phyloP scores from a whole-genome alignment of 495 filamentous ascomycete species.

The Penicillium paradoxum region DNA sequence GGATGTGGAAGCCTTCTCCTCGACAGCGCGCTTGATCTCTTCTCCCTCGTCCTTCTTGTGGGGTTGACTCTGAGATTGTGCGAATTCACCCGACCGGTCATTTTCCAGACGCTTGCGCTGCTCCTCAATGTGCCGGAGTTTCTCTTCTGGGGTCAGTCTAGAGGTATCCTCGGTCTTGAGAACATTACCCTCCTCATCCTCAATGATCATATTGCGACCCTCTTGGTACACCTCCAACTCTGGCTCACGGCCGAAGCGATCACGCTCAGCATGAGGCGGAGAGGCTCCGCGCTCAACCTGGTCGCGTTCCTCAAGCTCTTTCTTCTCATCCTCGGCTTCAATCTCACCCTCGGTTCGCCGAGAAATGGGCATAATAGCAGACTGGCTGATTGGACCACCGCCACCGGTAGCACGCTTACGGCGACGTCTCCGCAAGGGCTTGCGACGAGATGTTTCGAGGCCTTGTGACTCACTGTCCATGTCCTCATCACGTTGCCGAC shows the following conservation, averaged over 20 bases:
- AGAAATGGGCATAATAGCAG: slow-evolving; percentile 74
- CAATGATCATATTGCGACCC: slow-evolving; percentile 74
- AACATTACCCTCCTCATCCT: slow-evolving; percentile 87
- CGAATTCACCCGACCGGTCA: slow-evolving; percentile 44
- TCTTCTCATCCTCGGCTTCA: slow-evolving; percentile 22
- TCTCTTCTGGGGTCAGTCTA: slow-evolving; percentile 38
- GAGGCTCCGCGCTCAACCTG: slow-evolving; percentile 30
- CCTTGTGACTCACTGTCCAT: slow-evolving; percentile 48
- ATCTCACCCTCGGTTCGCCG: slow-evolving; percentile 35
- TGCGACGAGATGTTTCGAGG: slow-evolving; percentile 57
- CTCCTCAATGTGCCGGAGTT: slow-evolving; percentile 50
- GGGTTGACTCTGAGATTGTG: slow-evolving; percentile 37
- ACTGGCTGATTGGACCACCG: slow-evolving; percentile 85
- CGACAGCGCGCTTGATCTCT: slow-evolving; percentile 33
- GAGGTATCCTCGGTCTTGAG: slow-evolving; percentile 49
- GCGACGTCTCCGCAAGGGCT: slow-evolving; percentile 47
- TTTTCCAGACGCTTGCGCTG: slow-evolving; percentile 57
- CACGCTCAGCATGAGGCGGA: slow-evolving; percentile 29
- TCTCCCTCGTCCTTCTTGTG: slow-evolving; percentile 45
- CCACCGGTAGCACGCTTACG: slow-evolving; percentile 69
- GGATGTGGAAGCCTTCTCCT: slow-evolving; percentile 27
- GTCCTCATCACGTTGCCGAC: slow-evolving; percentile 68
- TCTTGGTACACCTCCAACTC: slow-evolving; percentile 71
- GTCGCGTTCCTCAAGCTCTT: slow-evolving; percentile 37
- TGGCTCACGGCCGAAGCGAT: slow-evolving; percentile 35